A percentile compares a stretch with the other conserved stretches of the same genome.
phyloP scores from a whole-genome alignment of 2,329 filamentous ascomycete genomes.

The Teratosphaeria pseudoeucalypti region DNA sequence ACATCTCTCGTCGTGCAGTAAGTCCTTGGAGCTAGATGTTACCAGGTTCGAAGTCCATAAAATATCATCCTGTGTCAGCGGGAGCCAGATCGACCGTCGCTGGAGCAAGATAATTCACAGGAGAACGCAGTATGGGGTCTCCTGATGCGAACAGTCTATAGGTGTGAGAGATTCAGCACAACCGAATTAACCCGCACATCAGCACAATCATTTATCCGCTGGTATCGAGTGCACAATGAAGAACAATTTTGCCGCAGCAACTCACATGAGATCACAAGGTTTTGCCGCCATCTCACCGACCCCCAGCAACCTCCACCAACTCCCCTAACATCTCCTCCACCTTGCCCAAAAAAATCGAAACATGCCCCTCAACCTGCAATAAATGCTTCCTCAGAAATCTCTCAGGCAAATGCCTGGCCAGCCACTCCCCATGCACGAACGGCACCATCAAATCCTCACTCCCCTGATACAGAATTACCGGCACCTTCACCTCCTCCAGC shows the following conservation, averaged over 20 bases:
- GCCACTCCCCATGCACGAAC: constrained; percentile 15
- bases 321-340: constrained; percentile 9
- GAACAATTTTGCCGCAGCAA: neutral
- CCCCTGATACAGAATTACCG: constrained; percentile 17
- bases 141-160: too few relatives aligned
- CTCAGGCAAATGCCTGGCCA: constrained; percentile 13
- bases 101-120: too few relatives aligned
- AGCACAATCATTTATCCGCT: too few relatives aligned
- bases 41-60: too few relatives aligned
- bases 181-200: too few relatives aligned
- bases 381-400: constrained; percentile 11
- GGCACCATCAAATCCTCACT: constrained; percentile 18
- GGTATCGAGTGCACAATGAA: too few relatives aligned
- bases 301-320: constrained; percentile 2
- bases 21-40: too few relatives aligned
- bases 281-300: neutral
- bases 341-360: constrained; percentile 9
- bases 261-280: neutral
- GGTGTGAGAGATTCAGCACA: too few relatives aligned
- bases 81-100: too few relatives aligned
- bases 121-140: too few relatives aligned
- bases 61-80: too few relatives aligned
- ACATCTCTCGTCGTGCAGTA: too few relatives aligned
- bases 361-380: constrained; percentile 13
- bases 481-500: constrained; percentile 13